Base-by-base conservation (phyloP, 1,284 basidiomycete genomes). In the Ustilago shanxiensis region DNA sequence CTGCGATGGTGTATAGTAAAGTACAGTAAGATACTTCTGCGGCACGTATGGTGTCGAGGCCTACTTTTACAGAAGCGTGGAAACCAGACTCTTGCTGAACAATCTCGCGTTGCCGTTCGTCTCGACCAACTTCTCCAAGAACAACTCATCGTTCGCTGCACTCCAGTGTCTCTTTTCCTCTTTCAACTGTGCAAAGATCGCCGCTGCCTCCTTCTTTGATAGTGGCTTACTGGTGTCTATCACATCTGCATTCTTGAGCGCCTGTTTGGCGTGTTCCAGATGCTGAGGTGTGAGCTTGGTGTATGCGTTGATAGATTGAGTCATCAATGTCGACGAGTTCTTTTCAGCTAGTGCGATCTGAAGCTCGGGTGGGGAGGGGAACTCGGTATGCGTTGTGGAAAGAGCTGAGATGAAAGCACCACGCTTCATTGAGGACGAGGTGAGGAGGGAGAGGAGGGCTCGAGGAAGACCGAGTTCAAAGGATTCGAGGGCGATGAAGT, bases 391-490 rank as follows among this genome's bases (percentile, higher is more conserved):
- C 5, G 66, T 62, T 33, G 72, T 71, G 45, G 80, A 81, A 41
- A 79, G 54, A 1, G 83, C 78, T 0, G 65, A 47, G 14, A 85
- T 61, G 52, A 82, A 60, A 1, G 70, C 72, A 28, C 79, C 81
- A 16, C 66, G 61, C 6, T 28, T n/a, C 49, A 71, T 22, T 31
- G 51, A n/a, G 11, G 57, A 45, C 0, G 79, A 58, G 31, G 75
- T 45, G 51, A 83, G 50, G 37, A 81, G 66, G 2, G 66, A 63
- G 24, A 81, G 80, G 1, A 85, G 61, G 0, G 77, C 53, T 1
- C 94, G 90, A 0, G 95, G 93, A 22, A 94, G 87, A 10, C 92
- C 92, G 3, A 98, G 89, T 82, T 96, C 92, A 83, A 92, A 94
- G 0, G 93, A 87, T 77, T 92, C 90, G 63, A 98, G 90, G 7